These are phyloP conservation scores for Solanum chaucha DNA, from an alignment of 257 asterid species.

Conservation along the genomic window DNA sequence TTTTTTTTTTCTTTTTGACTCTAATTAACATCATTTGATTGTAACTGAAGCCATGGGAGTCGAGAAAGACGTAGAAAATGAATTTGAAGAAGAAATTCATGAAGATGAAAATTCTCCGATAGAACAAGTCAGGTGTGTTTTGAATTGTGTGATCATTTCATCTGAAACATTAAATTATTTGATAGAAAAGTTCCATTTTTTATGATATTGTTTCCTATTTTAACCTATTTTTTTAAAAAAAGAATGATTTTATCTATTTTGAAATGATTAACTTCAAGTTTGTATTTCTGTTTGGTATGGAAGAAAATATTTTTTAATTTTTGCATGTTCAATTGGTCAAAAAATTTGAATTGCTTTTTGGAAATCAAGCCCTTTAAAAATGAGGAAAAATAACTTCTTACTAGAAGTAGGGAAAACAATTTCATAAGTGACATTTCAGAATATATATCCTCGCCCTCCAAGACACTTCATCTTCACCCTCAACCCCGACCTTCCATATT, in stretches of 20 bases:
- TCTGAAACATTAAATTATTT: background rate
- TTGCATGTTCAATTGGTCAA: background rate
- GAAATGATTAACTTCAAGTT: background rate
- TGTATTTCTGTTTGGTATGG: too few species aligned
- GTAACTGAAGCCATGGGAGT: background rate
- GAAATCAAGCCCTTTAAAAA: background rate
- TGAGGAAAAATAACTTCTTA: background rate
- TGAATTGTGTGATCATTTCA: background rate
- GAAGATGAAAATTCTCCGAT: background rate
- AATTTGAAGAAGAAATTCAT: background rate
- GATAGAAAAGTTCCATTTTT: too few species aligned
- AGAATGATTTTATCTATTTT: background rate
- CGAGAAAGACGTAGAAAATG: background rate
- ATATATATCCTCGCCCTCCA: background rate
- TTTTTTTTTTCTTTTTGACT: background rate
- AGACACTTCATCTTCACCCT: background rate
- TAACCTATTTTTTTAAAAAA: background rate
- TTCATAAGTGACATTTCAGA: background rate
- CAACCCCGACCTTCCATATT: background rate
- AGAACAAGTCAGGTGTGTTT: background rate
- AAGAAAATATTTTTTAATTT: fast-evolving
- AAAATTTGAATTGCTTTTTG: fast-evolving
- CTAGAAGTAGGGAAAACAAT: background rate
- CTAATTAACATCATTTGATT: background rate
- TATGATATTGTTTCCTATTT: too few species aligned